Base-by-base conservation (phyloP, 805 yeast species). In the Cyberlindnera mycetangii region DNA sequence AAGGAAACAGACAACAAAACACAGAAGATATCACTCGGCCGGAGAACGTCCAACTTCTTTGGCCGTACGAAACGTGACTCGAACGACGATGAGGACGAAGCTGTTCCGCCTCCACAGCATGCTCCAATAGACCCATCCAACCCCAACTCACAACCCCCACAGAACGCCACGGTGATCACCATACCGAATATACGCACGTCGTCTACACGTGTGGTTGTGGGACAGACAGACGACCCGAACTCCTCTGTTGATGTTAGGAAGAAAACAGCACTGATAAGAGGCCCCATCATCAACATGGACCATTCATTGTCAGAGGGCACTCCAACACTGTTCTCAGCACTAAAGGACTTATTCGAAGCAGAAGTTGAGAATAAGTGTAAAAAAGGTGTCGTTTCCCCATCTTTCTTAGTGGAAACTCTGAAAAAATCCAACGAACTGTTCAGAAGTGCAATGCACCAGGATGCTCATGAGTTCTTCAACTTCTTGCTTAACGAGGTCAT, bases 391-490 rank as follows among this genome's bases (percentile, higher is more conserved):
- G 90, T 89, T 0, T 85, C 96, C 1, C 97, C 98, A 0, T 69
- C 72, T 22, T 75, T 78, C 53, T 75, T 93, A 39, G 78, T 93
- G 35, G 83, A 80, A 37, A 83, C 83, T 42, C 69, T 92, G 43
- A 92, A 89, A 62, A 76, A 76, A 45, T 90, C 87, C 52, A 93
- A 92, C 61, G 86, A 82, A 54, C 69, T 92, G 56, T 93, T 93
- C 64, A 72, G 96, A 50, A 83, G 89, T 45, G 81, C 86, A 34
- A 90, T 89, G 96, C 99, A 93, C 62, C 99, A 93, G 61, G 99
- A 93, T 70, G 97, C 98, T 5, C 99, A 93, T 65, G 99, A 93
- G 66, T 93, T 93, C 64, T 74, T 90, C 60, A 92, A 90, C 62
- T 90, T 86, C 59, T 62, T 90, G 53, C 70, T 93, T 42, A 93